phyloP scores from a whole-genome alignment of 78 protist species.

The Monosiga brevicollis region DNA sequence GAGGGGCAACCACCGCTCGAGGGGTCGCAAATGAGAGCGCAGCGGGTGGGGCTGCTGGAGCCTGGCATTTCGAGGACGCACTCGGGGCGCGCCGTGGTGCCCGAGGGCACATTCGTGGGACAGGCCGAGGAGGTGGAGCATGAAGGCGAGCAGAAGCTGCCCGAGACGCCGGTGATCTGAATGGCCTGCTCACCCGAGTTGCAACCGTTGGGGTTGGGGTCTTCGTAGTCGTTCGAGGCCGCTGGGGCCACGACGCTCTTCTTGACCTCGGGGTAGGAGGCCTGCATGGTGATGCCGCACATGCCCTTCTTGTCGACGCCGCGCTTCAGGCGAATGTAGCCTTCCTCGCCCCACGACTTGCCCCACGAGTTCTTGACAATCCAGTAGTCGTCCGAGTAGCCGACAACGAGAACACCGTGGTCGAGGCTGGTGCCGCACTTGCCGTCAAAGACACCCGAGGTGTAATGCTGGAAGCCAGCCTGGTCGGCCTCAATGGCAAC shows the following conservation, averaged over 20 bases:
- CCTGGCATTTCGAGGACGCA: not conserved
- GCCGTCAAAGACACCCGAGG: slow-evolving; percentile 49
- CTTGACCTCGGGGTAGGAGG: not conserved
- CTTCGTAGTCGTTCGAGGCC: not conserved
- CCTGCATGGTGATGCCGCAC: slow-evolving; percentile 1
- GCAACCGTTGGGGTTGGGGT: not conserved
- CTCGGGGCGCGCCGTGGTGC: not conserved
- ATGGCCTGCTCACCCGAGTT: not conserved
- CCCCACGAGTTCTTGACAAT: slow-evolving; percentile 60
- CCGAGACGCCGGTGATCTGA: not conserved
- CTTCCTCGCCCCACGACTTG: slow-evolving; percentile 59
- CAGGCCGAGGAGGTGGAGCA: not conserved
- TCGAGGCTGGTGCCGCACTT: slow-evolving; percentile 34
- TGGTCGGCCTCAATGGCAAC: slow-evolving; percentile 40
- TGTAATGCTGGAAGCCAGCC: slow-evolving; percentile 44
- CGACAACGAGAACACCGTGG: slow-evolving; percentile 57
- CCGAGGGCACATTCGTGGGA: not conserved
- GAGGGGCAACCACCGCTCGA: not conserved
- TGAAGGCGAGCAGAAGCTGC: not conserved
- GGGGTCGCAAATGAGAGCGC: not conserved
- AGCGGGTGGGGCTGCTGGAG: not conserved
- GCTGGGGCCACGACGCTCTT: too few species aligned
- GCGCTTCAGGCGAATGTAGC: slow-evolving; percentile 42
- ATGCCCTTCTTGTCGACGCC: slow-evolving; percentile 65
- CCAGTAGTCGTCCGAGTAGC: slow-evolving; percentile 65